phyloP scores from a whole-genome alignment of 495 filamentous ascomycete species.

The Polyplosphaeria fusca region DNA sequence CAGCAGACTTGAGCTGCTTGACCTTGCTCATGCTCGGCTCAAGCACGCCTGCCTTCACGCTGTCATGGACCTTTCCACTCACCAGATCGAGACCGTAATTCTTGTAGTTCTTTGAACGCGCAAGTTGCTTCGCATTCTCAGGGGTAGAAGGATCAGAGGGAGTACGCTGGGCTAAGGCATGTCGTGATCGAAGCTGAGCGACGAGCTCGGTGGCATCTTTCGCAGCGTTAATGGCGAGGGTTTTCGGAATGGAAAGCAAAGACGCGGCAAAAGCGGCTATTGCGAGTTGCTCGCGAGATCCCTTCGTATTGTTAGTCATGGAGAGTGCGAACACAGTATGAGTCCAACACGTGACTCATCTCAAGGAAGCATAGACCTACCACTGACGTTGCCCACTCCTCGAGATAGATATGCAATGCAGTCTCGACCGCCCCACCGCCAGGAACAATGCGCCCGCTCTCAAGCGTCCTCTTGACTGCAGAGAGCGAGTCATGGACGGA shows the following conservation, averaged over 20 bases:
- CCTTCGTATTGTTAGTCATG: conserved; percentile 46
- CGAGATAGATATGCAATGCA: conserved; percentile 97
- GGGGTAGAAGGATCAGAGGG: conserved; percentile 55
- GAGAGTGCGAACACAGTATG: too few species aligned
- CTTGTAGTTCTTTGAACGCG: conserved; percentile 93
- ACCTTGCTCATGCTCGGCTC: conserved; percentile 99
- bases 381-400: conserved; percentile 98
- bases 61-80: conserved; percentile 88
- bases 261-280: conserved; percentile 96
- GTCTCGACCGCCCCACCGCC: conserved; percentile 97
- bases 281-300: conserved; percentile 94
- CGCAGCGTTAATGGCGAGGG: conserved; percentile 92
- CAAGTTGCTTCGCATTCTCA: conserved; percentile 80
- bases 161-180: conserved; percentile 88
- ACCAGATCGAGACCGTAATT: conserved; percentile 93
- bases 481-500: conserved; percentile 96
- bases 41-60: conserved; percentile 89
- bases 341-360: background rate
- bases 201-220: conserved; percentile 94
- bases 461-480: conserved; percentile 93
- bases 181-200: conserved; percentile 88
- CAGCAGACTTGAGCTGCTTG: conserved; percentile 95
- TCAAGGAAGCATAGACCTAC: conserved; percentile 45
- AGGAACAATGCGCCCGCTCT: conserved; percentile 94
- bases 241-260: conserved; percentile 93